Evolutionary conservation across 352 stramenopile genomes (phyloP).

Genomic region (Pythium phragmiticola): DNA sequence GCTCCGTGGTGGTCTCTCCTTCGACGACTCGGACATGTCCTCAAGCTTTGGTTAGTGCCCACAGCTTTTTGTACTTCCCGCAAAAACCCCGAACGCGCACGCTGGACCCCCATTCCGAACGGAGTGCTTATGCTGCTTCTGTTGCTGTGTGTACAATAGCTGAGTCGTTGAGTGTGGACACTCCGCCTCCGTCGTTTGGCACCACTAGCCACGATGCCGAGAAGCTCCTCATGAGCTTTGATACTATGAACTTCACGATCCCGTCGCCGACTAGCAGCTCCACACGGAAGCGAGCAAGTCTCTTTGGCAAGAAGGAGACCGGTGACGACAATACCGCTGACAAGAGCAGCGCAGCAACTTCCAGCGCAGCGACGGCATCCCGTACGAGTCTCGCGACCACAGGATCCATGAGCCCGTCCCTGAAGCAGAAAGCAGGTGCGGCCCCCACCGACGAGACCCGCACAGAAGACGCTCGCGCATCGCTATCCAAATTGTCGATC

Average conservation of each 20-base stretch:
- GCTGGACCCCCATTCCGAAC: conserved; percentile 9
- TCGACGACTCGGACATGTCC: conserved; percentile 56
- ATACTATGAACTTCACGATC: conserved; percentile 84
- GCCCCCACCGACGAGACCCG: conserved; percentile 33
- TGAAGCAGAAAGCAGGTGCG: conserved; percentile 35
- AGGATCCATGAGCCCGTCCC: conserved; percentile 32
- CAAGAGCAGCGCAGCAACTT: not conserved
- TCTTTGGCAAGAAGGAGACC: conserved; percentile 40
- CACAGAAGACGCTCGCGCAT: conserved; percentile 34
- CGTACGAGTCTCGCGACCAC: conserved; percentile 17
- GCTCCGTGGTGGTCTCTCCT: conserved; percentile 46
- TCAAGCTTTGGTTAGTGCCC: conserved; percentile 72
- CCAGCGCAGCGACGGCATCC: not conserved
- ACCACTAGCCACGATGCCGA: conserved; percentile 46
- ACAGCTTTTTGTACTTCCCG: conserved; percentile 8
- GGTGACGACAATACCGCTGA: conserved; percentile 8
- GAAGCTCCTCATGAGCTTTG: conserved; percentile 87
- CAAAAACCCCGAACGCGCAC: conserved; percentile 8
- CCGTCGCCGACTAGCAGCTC: conserved; percentile 71
- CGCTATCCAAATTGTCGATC: conserved; percentile 33
- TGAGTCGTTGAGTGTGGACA: conserved; percentile 50
- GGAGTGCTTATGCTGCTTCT: conserved; percentile 19
- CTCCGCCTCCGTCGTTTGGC: conserved; percentile 27
- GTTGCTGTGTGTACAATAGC: conserved; percentile 35
- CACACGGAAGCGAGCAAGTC: conserved; percentile 40